A percentile compares a stretch with the other conserved stretches of the same genome.
Conservation (phyloP, 1,139 yeast genomes). For the Protomyces gravidus region DNA sequence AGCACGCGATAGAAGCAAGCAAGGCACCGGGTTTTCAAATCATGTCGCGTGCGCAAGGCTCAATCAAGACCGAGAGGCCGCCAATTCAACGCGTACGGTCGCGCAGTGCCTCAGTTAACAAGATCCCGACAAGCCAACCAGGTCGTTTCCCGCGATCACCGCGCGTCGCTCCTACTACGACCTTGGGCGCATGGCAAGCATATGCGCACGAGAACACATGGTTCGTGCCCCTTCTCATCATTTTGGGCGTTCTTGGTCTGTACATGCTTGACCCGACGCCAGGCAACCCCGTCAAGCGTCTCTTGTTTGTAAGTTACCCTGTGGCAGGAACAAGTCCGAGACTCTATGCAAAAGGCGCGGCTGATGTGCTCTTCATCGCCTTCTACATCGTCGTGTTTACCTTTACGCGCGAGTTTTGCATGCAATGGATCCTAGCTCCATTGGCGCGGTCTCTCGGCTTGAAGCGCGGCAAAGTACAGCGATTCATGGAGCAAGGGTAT, state of each 20-base stretch:
- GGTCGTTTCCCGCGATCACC: constrained; percentile 19
- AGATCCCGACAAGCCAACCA: constrained; percentile 22
- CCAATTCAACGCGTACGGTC: constrained; percentile 11
- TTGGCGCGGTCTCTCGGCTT: constrained; percentile 49
- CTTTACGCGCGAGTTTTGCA: constrained; percentile 80
- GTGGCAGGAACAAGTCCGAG: constrained; percentile 33
- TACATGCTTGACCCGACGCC: constrained; percentile 8
- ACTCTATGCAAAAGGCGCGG: constrained; percentile 76
- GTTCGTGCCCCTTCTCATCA: constrained; percentile 20
- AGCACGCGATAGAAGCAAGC: neutral
- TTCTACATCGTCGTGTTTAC: constrained; percentile 84
- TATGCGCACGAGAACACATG: constrained; percentile 19
- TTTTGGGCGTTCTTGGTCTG: constrained; percentile 9
- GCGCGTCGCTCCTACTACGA: neutral
- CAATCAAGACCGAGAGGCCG: neutral
- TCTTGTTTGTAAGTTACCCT: constrained; percentile 30
- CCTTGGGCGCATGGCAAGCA: constrained; percentile 8
- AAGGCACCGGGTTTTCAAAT: no score
- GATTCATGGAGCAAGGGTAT: constrained; percentile 93
- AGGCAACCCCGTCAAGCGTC: constrained; percentile 15
- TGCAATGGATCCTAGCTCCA: constrained; percentile 78
- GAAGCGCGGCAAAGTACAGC: constrained; percentile 45
- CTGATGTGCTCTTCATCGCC: constrained; percentile 73
- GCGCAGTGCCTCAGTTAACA: constrained; percentile 22
- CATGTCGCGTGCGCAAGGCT: neutral